phyloP scores from a whole-genome alignment of 2,329 filamentous ascomycete species.

The Aspergillus sp. region DNA sequence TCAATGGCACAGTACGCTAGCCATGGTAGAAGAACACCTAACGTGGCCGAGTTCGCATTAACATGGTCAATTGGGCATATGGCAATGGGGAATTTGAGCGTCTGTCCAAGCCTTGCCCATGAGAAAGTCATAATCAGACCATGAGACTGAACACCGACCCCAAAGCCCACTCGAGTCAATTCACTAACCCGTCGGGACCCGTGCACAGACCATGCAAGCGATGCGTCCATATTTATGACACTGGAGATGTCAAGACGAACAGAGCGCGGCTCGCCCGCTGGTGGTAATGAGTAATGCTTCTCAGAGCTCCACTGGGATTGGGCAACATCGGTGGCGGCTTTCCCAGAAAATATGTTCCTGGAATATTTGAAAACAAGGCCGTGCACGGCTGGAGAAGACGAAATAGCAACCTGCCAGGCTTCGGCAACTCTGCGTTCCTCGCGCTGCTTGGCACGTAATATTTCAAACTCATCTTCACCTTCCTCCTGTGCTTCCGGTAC shows the following conservation, averaged over 20 bases:
- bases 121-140: slow-evolving; percentile 40
- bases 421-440: slow-evolving; percentile 28
- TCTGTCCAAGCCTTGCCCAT: slow-evolving; percentile 44
- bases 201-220: slow-evolving; percentile 35
- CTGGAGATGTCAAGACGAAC: slow-evolving; percentile 36
- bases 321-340: slow-evolving; percentile 29
- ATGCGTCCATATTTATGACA: slow-evolving; percentile 27
- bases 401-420: slow-evolving; percentile 33
- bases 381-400: slow-evolving; percentile 28
- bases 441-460: slow-evolving; percentile 18
- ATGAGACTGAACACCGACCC: slow-evolving; percentile 34
- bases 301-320: slow-evolving; percentile 44
- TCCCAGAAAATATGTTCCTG: slow-evolving; percentile 39
- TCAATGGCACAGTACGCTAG: slow-evolving; percentile 42
- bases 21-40: slow-evolving; percentile 41
- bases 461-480: slow-evolving; percentile 16
- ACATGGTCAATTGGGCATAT: slow-evolving; percentile 37
- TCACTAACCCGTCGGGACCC: slow-evolving; percentile 39
- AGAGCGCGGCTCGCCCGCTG: slow-evolving; percentile 29
- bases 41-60: slow-evolving; percentile 32
- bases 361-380: slow-evolving; percentile 36
- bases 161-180: slow-evolving; percentile 41
- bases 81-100: slow-evolving; percentile 39
- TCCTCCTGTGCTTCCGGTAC: slow-evolving; percentile 17
- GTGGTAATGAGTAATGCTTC: slow-evolving; percentile 35